Conservation (phyloP, 2,329 filamentous ascomycete species). For the Hymenoscyphus linearis region DNA sequence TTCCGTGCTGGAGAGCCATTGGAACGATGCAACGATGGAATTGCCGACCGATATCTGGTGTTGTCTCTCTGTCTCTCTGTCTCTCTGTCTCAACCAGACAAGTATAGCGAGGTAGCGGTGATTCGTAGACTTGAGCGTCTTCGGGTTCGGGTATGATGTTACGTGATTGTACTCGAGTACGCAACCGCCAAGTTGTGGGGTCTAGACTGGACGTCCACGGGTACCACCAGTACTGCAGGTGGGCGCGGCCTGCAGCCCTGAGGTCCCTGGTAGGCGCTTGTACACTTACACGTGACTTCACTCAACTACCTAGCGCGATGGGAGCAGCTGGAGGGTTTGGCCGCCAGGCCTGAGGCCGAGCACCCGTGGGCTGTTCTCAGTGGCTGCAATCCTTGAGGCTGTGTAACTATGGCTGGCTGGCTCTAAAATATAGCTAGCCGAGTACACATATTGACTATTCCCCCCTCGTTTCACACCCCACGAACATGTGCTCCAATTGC, state of each 20-base stretch:
- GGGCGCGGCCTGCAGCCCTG: no score
- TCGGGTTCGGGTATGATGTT: not conserved
- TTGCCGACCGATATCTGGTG: not conserved
- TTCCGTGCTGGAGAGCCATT: constrained; percentile 42
- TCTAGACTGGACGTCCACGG: no score
- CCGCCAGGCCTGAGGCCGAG: not conserved
- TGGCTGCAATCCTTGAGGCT: no score
- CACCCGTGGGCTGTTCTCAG: no score
- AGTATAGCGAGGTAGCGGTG: not conserved
- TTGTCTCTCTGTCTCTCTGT: not conserved
- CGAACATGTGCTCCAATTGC: not conserved
- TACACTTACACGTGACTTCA: not conserved
- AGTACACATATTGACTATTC: no score
- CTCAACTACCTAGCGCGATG: not conserved
- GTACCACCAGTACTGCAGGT: no score
- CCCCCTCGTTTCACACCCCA: not conserved
- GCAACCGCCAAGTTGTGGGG: not conserved
- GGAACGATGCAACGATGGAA: no score
- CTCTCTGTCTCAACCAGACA: no score
- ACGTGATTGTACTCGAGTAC: not conserved
- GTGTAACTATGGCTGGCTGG: no score
- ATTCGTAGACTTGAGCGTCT: not conserved
- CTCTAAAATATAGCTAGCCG: no score
- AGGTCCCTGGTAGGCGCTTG: no score
- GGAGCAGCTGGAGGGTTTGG: no score